Percentiles rank a stretch among this genome's conserved stretches.
Evolutionary conservation across 2,329 filamentous ascomycete species (phyloP).

Genomic region (Colletotrichum cereale): DNA sequence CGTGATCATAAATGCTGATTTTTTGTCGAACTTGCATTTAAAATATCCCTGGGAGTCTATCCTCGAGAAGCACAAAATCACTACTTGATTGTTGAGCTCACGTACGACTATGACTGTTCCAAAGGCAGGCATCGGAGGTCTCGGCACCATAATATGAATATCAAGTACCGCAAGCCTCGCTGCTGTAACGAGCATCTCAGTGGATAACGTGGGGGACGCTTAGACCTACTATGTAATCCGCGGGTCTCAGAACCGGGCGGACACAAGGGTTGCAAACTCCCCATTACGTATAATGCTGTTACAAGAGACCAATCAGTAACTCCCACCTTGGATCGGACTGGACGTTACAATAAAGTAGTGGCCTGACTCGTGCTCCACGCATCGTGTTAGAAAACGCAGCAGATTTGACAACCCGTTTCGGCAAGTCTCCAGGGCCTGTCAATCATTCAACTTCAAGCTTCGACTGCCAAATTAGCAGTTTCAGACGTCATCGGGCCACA

Average conservation of each 20-base stretch:
- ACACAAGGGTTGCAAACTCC: neutral
- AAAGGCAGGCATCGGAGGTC: neutral
- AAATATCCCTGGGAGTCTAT: neutral
- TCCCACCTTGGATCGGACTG: neutral
- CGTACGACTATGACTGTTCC: neutral
- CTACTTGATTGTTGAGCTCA: neutral
- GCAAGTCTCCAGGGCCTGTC: neutral
- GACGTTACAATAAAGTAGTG: neutral
- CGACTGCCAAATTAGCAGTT: neutral
- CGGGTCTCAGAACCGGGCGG: neutral
- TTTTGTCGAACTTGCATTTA: neutral
- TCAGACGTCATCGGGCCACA: neutral
- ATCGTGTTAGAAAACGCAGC: neutral
- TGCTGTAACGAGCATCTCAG: neutral
- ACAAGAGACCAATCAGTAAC: neutral
- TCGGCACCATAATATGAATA: neutral
- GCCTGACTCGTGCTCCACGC: neutral
- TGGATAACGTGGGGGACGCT: neutral
- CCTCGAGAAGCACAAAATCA: neutral
- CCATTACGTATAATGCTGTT: neutral
- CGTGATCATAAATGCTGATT: too few relatives aligned
- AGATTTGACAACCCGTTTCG: neutral
- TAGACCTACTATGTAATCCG: neutral
- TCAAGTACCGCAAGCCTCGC: too few relatives aligned
- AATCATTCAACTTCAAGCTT: neutral